Percentiles rank a stretch among this genome's conserved stretches.
Evolutionary conservation across 225 moss, liverwort and hornwort species (phyloP).

Genomic region (Physcomitrellopsis africana): DNA sequence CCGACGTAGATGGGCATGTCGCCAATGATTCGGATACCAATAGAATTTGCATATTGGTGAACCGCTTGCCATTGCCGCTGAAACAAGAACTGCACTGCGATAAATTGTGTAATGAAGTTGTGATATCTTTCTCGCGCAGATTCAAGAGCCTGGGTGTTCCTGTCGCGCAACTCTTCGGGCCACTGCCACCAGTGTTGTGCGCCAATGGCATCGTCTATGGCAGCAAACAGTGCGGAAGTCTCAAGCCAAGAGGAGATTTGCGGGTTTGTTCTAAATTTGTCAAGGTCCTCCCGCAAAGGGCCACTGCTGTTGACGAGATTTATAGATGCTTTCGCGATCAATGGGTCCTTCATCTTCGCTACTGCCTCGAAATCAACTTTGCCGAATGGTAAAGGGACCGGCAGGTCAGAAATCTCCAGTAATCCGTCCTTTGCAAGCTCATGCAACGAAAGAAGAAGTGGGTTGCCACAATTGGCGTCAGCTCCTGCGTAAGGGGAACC

Average conservation of each 20-base stretch:
- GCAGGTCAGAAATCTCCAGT: constrained; percentile 65
- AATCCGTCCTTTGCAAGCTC: constrained; percentile 79
- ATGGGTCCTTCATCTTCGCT: constrained; percentile 69
- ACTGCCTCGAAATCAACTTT: constrained; percentile 61
- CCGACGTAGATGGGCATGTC: constrained; percentile 98
- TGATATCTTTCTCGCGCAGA: constrained; percentile 47
- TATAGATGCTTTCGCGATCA: constrained; percentile 71
- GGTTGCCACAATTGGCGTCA: constrained; percentile 93
- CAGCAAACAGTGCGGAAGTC: constrained; percentile 83
- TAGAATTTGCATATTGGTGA: constrained; percentile 66
- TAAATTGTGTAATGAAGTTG: constrained; percentile 53
- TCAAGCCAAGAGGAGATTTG: constrained; percentile 79
- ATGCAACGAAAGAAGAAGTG: constrained; percentile 74
- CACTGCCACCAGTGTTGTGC: constrained; percentile 80
- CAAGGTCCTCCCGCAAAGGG: constrained; percentile 52
- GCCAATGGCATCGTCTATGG: constrained; percentile 60
- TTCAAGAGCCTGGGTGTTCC: constrained; percentile 57
- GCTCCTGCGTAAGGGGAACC: constrained; percentile 85
- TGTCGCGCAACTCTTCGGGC: constrained; percentile 69
- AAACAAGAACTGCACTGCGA: constrained; percentile 83
- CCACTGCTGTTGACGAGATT: constrained; percentile 60
- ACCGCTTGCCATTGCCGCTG: constrained; percentile 90
- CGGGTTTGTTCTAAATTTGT: constrained; percentile 58
- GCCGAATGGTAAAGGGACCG: constrained; percentile 42
- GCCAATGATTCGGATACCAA: constrained; percentile 79